Evolutionary conservation across 2,329 filamentous ascomycete species (phyloP), one percentile per base, ranked within the genome.

Genomic region (Ophiostoma australiae): DNA sequence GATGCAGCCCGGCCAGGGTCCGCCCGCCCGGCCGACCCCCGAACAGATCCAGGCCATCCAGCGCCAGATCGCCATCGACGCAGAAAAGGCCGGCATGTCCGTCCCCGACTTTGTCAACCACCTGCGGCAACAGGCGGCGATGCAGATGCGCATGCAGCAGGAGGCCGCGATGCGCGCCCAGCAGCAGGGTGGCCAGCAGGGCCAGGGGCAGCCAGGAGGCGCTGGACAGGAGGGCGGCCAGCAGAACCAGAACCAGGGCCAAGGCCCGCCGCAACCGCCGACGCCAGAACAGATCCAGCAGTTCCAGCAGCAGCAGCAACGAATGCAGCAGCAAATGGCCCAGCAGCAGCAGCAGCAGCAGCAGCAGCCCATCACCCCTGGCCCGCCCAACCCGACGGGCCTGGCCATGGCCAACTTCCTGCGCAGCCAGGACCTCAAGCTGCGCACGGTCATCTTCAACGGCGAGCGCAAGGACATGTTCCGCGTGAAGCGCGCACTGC

Each of bases 401-500:
- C 82, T 98, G 66, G 93, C 94, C 10, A 86, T 99, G 70, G 96
- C 95, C 75, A 90, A 92, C 77, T 99, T 97, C 81, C 83, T 99
- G 72, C 89, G 89, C 75, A 81, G 86, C 72, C 94, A 97, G 81
- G 88, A 95, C 72, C 82, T 99, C 74, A 99, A 99, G 86, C 86
- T 87, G 23, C 86, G 95, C 74, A 97, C 94, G 23, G 94, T 92
- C 79, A 96, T 99, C 74, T 87, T 98, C 75, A 94, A 97, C 75
- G 95, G 95, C 77, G 94, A 97, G 85, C 88, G 95, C 77, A 98
- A 97, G 82, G 94, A 99, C 75, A 96, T 99, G 92, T 98, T 99
- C 81, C 91, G 90, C 85, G 95, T 99, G 80, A 98, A 98, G 86
- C 92, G 95, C 79, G 95, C 95, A 58, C 90, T 99, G 73, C 91